Base-by-base conservation (phyloP, 305 asterid species). In the Fraxinus sp. region DNA sequence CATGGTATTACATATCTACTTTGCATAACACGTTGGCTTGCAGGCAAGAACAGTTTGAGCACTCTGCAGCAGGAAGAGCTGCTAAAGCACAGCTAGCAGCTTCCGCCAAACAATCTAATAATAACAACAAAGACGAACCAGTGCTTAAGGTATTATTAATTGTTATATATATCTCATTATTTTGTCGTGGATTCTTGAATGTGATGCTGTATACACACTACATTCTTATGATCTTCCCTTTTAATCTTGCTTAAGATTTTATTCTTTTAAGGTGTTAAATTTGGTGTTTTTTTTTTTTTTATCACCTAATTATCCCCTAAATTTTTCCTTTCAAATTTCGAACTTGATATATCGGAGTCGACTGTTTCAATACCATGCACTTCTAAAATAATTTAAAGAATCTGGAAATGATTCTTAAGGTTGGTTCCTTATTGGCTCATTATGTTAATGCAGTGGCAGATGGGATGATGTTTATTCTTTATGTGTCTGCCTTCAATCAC, bases 51-150 rank as follows among this genome's bases (percentile, higher is more conserved):
- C 89, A 96, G 84, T 96, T 91, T 85, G 98, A 94, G 49, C 86
- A 93, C 74, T 96, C 98, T 26, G 95, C 99, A 73, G 98, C 92
- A 14, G 99, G 99, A 84, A 90, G 97, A 87, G 99, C 99, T 84
- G 98, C 97, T 76, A 92, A 92, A 85, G 99, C 98, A 71, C 98
- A 96, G 88, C 72, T 89, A 79, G 97, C 96, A 9, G 98, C 99
- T 68, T 82, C 86, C 4, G 93, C 98, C 72, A 96, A 96, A 86
- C 98, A 94, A 46, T 86, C 93, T 79, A 87, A 93, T 35, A 90
- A 91, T 78, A 13, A 91, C 26, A 92, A 87, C 84, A 92, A 85
- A 86, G 97, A 97, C 78, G 97, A 94, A 87, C 97, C 99, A 30
- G 93, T 86, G 83, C 96, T 96, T 43, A 94, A 96, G 98, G 99